Percentiles rank a stretch among this genome's conserved stretches.
phyloP scores from a whole-genome alignment of 805 yeast genomes.

The Kazachstania viticola region DNA sequence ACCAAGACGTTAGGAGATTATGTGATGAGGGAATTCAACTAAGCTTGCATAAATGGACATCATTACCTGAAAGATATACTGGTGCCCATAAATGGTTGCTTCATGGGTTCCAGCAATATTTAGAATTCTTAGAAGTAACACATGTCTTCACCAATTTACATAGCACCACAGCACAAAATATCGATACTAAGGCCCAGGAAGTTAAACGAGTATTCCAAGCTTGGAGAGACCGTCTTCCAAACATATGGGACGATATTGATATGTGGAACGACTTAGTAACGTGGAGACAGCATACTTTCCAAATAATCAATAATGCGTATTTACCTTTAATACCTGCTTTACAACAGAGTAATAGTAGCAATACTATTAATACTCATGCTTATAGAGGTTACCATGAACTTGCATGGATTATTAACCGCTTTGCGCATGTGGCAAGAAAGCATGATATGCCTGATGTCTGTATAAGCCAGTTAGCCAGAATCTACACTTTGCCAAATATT shows the following conservation, averaged over 20 bases:
- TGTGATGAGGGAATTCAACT: conserved; percentile 96
- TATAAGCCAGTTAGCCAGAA: conserved; percentile 81
- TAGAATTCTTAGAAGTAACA: conserved; percentile 94
- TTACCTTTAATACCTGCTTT: conserved; percentile 82
- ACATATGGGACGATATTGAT: conserved; percentile 93
- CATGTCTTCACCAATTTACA: conserved; percentile 83
- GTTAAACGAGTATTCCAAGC: conserved; percentile 89
- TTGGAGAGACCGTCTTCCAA: conserved; percentile 96
- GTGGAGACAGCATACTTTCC: conserved; percentile 98
- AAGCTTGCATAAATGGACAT: conserved; percentile 86
- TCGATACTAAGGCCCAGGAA: conserved; percentile 89
- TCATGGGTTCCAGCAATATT: conserved; percentile 94
- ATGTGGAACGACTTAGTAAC: conserved; percentile 96
- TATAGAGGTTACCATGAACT: conserved; percentile 97
- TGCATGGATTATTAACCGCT: conserved; percentile 96
- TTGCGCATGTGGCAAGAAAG: conserved; percentile 96
- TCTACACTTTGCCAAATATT: conserved; percentile 90
- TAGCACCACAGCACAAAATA: conserved; percentile 81
- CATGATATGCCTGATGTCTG: conserved; percentile 97
- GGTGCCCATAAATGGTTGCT: conserved; percentile 81
- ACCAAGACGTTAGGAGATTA: conserved; percentile 70
- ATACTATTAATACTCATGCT: conserved; percentile 81
- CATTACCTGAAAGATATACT: conserved; percentile 61
- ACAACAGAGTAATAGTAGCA: conserved; percentile 57
- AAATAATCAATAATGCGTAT: conserved; percentile 87